Evolutionary conservation across 345 rosid species (phyloP).

Genomic region (Combretum micranthum): DNA sequence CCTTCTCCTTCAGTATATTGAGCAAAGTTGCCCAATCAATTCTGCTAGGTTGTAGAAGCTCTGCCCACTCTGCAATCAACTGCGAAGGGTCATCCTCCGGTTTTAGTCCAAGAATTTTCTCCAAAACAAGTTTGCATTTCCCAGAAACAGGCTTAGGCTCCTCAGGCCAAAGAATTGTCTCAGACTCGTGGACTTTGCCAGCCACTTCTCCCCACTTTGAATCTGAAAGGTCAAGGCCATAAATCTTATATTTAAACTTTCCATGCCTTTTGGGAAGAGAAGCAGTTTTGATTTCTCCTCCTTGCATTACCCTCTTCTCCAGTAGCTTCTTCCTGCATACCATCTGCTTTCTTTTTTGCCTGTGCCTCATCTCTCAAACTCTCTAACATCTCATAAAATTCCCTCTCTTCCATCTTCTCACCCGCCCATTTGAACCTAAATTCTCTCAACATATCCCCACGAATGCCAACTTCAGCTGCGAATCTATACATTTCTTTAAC

Average conservation of each 20-base stretch:
- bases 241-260: slow-evolving; percentile 74
- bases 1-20: slow-evolving; percentile 49
- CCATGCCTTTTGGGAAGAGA: slow-evolving; percentile 84
- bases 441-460: slow-evolving; percentile 86
- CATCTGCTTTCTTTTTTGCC: slow-evolving; percentile 21
- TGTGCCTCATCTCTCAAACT: slow-evolving; percentile 30
- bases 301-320: slow-evolving; percentile 16
- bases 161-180: slow-evolving; percentile 45
- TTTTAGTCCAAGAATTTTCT: slow-evolving; percentile 56
- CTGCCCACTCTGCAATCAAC: slow-evolving; percentile 61
- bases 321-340: slow-evolving; percentile 18
- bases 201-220: slow-evolving; percentile 70
- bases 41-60: slow-evolving; percentile 69
- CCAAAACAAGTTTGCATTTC: slow-evolving; percentile 56
- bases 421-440: slow-evolving; percentile 83
- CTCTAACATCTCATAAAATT: slow-evolving; percentile 53
- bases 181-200: slow-evolving; percentile 62
- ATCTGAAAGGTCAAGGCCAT: slow-evolving; percentile 88
- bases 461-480: slow-evolving; percentile 82
- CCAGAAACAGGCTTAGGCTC: slow-evolving; percentile 75
- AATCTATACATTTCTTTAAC: slow-evolving; percentile 85
- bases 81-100: slow-evolving; percentile 67
- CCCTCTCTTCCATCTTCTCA: slow-evolving; percentile 83
- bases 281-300: slow-evolving; percentile 33
- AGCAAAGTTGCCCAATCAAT: slow-evolving; percentile 79